Evolutionary conservation across 768 basidiomycete genomes (phyloP), one percentile per base, ranked within the genome.

Genomic region (Lactarius hengduanensis): DNA sequence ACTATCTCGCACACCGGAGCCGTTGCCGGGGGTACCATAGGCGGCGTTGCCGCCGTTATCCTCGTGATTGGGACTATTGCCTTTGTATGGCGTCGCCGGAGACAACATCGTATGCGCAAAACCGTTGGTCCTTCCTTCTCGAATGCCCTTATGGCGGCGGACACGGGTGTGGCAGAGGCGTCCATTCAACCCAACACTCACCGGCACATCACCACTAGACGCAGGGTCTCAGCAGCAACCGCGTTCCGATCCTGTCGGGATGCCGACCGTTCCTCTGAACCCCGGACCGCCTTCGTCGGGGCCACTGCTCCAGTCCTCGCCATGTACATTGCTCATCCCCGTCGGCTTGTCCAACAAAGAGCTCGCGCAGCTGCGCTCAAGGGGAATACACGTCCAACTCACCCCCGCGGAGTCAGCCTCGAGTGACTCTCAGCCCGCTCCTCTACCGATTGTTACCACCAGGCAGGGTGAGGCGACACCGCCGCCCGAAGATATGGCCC

Each of bases 21-120:
- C 10, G 81, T 89, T 32, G 81, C 79, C 5, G 88, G 86, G 3
- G 81, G 81, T 26, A 79, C 82, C 22, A 67, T 87, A 4, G 86
- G 83, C 5, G 83, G 78, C 3, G 70, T 79, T 2, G 80, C 74
- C 10, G 3, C n/a, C n/a, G 10, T 47, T 0, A n/a, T n/a, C n/a
- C 20, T n/a, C n/a, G 45, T 9, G 20, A 47, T 47, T n/a, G n/a
- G 20, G 2, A 8, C n/a, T 18, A 18, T 47, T 11, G n/a, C n/a
- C 20, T 47, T 47, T 47, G 45, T 18, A 10, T 18, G 45, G 45
- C n/a, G 20, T 11, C n/a, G n/a, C 9, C 10, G 45, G 45, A n/a
- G 45, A 47, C 45, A 11, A 47, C 2, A n/a, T 4, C 41, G 2
- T 2, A 7, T 41, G 41, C 41, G 41, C 16, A 41, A 43, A 43